Conservation (phyloP, 179 eudicot species). For the Pouteria campechiana region DNA sequence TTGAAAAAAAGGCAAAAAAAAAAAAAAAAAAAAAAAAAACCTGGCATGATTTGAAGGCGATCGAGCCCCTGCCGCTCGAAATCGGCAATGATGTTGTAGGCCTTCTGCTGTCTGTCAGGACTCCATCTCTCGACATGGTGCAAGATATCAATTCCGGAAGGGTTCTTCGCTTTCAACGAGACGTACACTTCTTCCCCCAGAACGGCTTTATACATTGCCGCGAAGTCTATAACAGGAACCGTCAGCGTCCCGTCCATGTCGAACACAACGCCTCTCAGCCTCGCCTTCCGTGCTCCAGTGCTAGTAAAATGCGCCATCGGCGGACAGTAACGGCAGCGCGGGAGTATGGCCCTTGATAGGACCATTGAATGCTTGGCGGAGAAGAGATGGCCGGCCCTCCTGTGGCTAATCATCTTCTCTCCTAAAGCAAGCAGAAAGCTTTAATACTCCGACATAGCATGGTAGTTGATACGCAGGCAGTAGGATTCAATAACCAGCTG, state of each 20-base stretch:
- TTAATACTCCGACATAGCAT: no score
- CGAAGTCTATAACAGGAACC: conserved; percentile 79
- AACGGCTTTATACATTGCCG: conserved; percentile 78
- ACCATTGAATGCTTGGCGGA: no score
- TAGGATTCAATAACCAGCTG: no score
- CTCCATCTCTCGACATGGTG: conserved; percentile 60
- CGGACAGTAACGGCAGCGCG: no score
- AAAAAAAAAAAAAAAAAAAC: conserved; percentile 14
- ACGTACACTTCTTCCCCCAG: conserved; percentile 54
- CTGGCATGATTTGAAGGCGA: conserved; percentile 92
- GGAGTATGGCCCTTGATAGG: no score
- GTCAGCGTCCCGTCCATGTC: conserved; percentile 99
- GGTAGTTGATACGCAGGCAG: no score
- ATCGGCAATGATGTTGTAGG: conserved; percentile 62
- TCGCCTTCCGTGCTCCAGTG: no score
- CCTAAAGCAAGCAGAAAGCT: no score
- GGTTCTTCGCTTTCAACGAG: conserved; percentile 25
- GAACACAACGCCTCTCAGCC: conserved; percentile 70
- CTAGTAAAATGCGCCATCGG: no score
- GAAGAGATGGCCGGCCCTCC: no score
- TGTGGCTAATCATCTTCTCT: no score
- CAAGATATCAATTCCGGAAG: conserved; percentile 78
- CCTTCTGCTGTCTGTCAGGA: conserved; percentile 39
- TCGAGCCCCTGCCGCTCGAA: conserved; percentile 68
- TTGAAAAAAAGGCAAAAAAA: neutral